phyloP scores from a whole-genome alignment of 345 rosid species.

The Sisymbrium altissimum region DNA sequence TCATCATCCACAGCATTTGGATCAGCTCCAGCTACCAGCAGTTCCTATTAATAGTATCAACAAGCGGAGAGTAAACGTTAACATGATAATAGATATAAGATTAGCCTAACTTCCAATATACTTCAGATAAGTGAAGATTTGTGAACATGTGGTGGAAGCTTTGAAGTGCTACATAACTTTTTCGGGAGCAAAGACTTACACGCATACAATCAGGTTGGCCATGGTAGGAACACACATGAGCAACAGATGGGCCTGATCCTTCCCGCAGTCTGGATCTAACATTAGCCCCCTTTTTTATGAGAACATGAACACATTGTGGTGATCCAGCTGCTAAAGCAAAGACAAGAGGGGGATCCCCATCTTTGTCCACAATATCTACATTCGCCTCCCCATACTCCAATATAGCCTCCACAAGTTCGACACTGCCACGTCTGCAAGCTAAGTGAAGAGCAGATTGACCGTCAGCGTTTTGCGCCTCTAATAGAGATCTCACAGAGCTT shows the following conservation, averaged over 20 bases:
- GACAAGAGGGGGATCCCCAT: constrained; percentile 97
- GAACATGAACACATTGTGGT: constrained; percentile 87
- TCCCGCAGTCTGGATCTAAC: constrained; percentile 84
- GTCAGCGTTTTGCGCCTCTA: constrained; percentile 85
- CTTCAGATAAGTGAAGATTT: constrained; percentile 5
- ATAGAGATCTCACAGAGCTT: constrained; percentile 47
- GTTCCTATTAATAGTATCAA: constrained; percentile 54
- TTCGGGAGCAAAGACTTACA: constrained; percentile 47
- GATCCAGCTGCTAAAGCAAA: constrained; percentile 99
- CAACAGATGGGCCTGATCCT: constrained; percentile 89
- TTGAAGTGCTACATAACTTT: constrained; percentile 9
- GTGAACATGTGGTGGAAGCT: constrained; percentile 1
- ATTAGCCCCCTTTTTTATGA: constrained; percentile 78
- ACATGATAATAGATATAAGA: constrained; percentile 1
- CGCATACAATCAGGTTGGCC: constrained; percentile 99
- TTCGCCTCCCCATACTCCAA: constrained; percentile 61
- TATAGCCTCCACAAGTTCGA: constrained; percentile 74
- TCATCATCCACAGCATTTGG: constrained; percentile 98
- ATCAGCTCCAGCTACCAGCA: constrained; percentile 95
- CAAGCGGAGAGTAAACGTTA: constrained; percentile 3
- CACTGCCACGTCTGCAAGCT: constrained; percentile 97
- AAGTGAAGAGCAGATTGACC: constrained; percentile 96
- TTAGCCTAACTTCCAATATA: not conserved
- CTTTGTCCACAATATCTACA: constrained; percentile 90
- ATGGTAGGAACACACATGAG: constrained; percentile 98